Base-by-base conservation (phyloP, 108 stramenopile genomes). In the Chaetoceros muelleri region DNA sequence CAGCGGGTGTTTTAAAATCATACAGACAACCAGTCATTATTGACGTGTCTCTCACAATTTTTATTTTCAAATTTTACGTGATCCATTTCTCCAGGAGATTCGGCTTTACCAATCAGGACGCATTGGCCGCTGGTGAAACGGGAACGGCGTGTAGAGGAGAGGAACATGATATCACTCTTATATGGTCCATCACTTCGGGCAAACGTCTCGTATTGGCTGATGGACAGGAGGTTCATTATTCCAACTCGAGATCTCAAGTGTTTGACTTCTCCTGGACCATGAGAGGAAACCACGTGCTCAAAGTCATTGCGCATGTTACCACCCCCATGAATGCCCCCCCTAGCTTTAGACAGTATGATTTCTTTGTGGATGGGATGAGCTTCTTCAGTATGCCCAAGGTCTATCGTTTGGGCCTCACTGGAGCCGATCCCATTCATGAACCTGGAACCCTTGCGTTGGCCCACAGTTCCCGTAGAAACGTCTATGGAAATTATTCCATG, bases 361-460 rank as follows among this genome's bases (percentile, higher is more conserved):
- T 93, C 58, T 83, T 82, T 69, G 80, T 93, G 30, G 92, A 93
- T 66, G 92, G 92, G 0, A 75, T 85, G 61, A 74, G 70, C 52
- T 93, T 89, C 64, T 90, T 90, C 59, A 72, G 71, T 44, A 83
- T 93, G 57, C 92, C 92, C 28, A 90, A 93, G 63, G 86, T 93
- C 16, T 93, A 79, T 60, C 73, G 81, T 29, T 65, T 93, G 26
- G 92, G 91, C 24, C 51, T 90, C 30, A 68, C 80, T 0, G 57
- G 68, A 51, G 65, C 61, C 46, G 68, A 69, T 47, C 69, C 65
- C 20, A 13, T 40, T 40, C 34, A 5, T 40, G 34, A 40, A 10
- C 34, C 5, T 5, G 34, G 34, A 40, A 13, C 34, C 8, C 55
- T 65, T 3, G 72, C 44, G n/a, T 28, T 45, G 34, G 28, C 25